Base-by-base conservation (phyloP, 192 early-diverging fungal species). In the Gryganskiella cystojenkinii region DNA sequence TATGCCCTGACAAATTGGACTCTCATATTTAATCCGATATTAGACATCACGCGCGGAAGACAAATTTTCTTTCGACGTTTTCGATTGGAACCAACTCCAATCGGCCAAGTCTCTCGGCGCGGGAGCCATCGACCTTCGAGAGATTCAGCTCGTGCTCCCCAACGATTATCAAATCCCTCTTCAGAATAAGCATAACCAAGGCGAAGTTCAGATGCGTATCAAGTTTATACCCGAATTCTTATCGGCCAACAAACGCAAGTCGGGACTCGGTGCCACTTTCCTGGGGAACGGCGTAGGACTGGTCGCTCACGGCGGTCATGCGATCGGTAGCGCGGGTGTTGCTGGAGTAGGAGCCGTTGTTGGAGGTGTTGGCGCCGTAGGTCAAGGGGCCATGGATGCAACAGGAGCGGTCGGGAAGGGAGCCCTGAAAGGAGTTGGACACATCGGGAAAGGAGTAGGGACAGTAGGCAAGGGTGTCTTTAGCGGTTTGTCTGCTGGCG, bases 31-130 rank as follows among this genome's bases (percentile, higher is more conserved):
- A n/a, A n/a, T n/a, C n/a, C n/a, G n/a, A n/a, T n/a, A n/a, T n/a
- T 1, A 83, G 62, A 22, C 56, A 11, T 79, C 83, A 11, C 84
- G 92, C 43, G 84, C 70, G 4, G 83, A 81, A 51, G 78, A 90
- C 14, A 71, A 81, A 40, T 81, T 93, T 63, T 65, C 73, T 31
- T 84, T 93, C 17, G 87, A 91, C 35, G 82, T 93, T 9, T 95
- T 81, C 62, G 93, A 95, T 78, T 95, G 92, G 92, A 90, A 95
- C 61, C 87, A 91, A 79, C 76, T 95, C 42, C 86, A 85, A 44
- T 81, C 85, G 20, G 82, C 89, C 64, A 88, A 84, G 42, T 83
- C 84, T 46, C 78, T 95, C 8, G 92, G 89, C 49, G 53, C 61
- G 3, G 80, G 75, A 17, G 70, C 71, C 8, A 70, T 95, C 34